Conservation (phyloP, 106 monocot species). For the Gastrodia elata region DNA sequence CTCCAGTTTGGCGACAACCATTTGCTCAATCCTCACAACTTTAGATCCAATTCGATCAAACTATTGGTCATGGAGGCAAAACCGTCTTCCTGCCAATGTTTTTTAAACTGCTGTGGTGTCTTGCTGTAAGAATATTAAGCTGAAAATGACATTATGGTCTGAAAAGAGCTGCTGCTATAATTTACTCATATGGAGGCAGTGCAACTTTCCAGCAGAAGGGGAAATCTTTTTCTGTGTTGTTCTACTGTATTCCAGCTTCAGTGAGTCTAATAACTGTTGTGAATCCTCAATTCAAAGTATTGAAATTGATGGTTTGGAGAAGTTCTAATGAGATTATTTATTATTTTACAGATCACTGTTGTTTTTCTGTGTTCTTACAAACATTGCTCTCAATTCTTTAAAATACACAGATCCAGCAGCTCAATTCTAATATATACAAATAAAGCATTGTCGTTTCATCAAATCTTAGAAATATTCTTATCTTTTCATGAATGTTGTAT, state of each 20-base stretch:
- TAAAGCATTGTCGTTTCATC: no score
- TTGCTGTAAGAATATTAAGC: neutral
- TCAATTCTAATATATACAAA: no score
- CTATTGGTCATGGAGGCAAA: slow-evolving; percentile 80
- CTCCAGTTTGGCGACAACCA: slow-evolving; percentile 20
- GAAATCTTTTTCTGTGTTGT: neutral
- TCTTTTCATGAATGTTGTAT: no score
- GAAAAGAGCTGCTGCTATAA: neutral
- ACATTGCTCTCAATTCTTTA: no score
- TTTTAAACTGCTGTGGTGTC: slow-evolving; percentile 13
- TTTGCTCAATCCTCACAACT: slow-evolving; percentile 63
- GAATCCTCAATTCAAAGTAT: neutral
- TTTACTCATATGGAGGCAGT: neutral
- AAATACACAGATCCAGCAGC: no score
- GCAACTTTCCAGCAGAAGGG: neutral
- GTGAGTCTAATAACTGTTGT: neutral
- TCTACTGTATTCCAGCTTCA: neutral
- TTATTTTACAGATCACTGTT: no score
- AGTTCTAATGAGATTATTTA: neutral
- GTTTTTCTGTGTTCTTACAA: no score
- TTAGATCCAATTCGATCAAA: slow-evolving; percentile 62
- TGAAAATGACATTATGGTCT: neutral
- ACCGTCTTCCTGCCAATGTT: slow-evolving; percentile 29
- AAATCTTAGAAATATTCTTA: no score
- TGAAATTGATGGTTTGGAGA: neutral